Evolutionary conservation across 805 yeast species (phyloP).

Genomic region (Candida lessepsii): DNA sequence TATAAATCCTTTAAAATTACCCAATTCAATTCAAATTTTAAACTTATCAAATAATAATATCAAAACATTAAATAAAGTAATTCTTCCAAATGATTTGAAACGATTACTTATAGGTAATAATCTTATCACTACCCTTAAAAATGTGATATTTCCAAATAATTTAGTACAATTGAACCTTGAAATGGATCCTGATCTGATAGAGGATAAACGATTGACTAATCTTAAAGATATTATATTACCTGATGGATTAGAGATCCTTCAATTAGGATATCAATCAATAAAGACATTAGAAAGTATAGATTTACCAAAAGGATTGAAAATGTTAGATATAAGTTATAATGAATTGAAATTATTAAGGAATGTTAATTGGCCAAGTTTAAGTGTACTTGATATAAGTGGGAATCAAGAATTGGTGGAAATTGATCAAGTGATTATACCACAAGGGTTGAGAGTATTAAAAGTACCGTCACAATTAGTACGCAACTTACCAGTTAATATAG

Average conservation of each 20-base stretch:
- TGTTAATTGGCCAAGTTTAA: constrained; percentile 36
- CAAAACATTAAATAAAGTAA: constrained; percentile 44
- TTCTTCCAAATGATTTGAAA: constrained; percentile 34
- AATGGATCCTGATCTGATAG: constrained; percentile 41
- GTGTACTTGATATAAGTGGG: constrained; percentile 39
- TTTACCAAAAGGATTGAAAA: constrained; percentile 33
- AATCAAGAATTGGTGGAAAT: constrained; percentile 38
- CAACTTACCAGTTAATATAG: constrained; percentile 36
- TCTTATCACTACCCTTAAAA: constrained; percentile 43
- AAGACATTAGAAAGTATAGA: constrained; percentile 38
- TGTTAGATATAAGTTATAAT: constrained; percentile 37
- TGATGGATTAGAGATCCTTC: constrained; percentile 31
- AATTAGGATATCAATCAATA: constrained; percentile 40
- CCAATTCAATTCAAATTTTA: constrained; percentile 38
- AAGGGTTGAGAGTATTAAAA: constrained; percentile 34
- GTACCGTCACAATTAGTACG: constrained; percentile 33
- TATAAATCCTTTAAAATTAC: constrained; percentile 44
- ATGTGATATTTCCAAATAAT: constrained; percentile 39
- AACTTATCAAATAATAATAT: constrained; percentile 41
- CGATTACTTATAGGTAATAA: constrained; percentile 43
- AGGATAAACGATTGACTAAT: constrained; percentile 42
- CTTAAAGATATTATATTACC: constrained; percentile 43
- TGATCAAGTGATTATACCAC: constrained; percentile 39
- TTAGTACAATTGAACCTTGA: constrained; percentile 41
- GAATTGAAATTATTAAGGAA: constrained; percentile 37